Evolutionary conservation across 169 alveolate genomes (phyloP), one percentile per base, ranked within the genome.

Genomic region (Sarcocystis neurona): DNA sequence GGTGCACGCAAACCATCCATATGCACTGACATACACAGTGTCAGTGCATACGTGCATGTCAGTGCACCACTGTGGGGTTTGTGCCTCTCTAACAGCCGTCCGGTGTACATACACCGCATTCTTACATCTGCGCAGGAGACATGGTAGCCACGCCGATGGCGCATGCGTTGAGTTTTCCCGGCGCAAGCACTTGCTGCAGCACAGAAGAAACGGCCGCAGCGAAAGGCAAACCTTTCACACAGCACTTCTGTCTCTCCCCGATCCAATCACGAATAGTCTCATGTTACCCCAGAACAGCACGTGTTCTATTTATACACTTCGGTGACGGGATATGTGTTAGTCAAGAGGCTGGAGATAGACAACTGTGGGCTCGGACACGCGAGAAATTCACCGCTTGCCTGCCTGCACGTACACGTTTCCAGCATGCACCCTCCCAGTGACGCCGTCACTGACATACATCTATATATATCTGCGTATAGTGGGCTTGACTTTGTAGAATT

Each of bases 131-230:
- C 79, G 94, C 96, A 0, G 99, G 94, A 50, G 98, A 96, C 99
- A 97, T 97, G 23, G 95, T 92, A 79, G 98, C 97, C 66, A 96
- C 90, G 58, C 99, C 99, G 47, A 98, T 96, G 30, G 99, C 99
- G 88, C 99, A 96, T 34, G 99, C 99, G 90, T 95, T 95, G 74
- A 94, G 94, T 82, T 97, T 95, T 30, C 98, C 98, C 93, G 97
- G 98, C 44, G 97, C 99, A 79, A 95, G 92, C 50, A 98, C 94
- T 92, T 95, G 96, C 97, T 95, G 93, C 37, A 56, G 30, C 4
- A 58, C 39, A 10, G 18, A n/a, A 70, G 88, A 72, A 50, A 60
- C 53, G 32, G 41, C 43, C 53, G 85, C 0, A 78, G 48, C 39
- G 53, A 27, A 32, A 70, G 23, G 37, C 60, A 68, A 15, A 47